Percentiles rank a stretch among this genome's conserved stretches.
These are phyloP conservation scores for Wickerhamiella kurtzmanii DNA, from an alignment of 805 yeast species.

Conservation along the genomic window DNA sequence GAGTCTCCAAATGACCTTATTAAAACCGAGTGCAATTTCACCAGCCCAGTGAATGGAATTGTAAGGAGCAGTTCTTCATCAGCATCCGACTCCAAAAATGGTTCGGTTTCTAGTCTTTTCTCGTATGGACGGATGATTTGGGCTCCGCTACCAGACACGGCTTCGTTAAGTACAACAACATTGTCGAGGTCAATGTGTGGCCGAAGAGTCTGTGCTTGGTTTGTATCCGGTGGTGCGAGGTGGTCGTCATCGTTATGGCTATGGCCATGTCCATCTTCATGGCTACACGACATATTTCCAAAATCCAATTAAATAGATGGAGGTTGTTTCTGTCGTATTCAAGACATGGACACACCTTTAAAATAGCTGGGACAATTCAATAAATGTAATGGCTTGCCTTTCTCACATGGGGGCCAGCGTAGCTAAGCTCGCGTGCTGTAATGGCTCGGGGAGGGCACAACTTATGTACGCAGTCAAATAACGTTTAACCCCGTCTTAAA, in stretches of 20 bases:
- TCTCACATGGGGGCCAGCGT: no score
- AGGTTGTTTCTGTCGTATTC: background rate
- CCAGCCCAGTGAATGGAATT: constrained; percentile 68
- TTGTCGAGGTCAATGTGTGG: constrained; percentile 46
- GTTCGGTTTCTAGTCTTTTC: constrained; percentile 35
- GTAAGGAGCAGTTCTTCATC: constrained; percentile 68
- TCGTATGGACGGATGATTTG: constrained; percentile 41
- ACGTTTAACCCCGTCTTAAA: background rate
- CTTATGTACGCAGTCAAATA: background rate
- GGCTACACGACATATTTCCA: background rate
- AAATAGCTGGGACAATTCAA: no score
- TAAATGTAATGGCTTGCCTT: no score
- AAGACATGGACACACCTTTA: no score
- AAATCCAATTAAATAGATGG: background rate
- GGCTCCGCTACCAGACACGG: constrained; percentile 37
- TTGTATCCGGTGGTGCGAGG: constrained; percentile 55
- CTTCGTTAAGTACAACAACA: constrained; percentile 50
- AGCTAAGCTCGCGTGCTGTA: no score
- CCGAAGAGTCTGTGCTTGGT: constrained; percentile 49
- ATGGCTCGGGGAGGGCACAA: no score
- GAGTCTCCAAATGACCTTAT: constrained; percentile 50
- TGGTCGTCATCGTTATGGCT: constrained; percentile 31
- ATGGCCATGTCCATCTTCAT: constrained; percentile 5
- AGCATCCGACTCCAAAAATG: constrained; percentile 49
- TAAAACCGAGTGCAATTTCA: constrained; percentile 60